Evolutionary conservation across 768 basidiomycete species (phyloP).

Genomic region (Termitomyces sp.): DNA sequence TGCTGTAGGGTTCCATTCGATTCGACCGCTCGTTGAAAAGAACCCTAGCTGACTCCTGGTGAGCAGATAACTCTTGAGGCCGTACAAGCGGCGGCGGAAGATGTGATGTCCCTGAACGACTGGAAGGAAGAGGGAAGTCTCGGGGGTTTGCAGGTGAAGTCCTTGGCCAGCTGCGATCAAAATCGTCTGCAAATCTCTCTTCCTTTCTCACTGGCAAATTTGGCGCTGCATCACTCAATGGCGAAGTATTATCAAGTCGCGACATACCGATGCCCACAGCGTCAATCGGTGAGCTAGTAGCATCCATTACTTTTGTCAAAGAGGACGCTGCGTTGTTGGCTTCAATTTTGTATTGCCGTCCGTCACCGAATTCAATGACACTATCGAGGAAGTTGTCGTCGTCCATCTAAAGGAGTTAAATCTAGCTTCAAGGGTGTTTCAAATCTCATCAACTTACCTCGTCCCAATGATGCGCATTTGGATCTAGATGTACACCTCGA

Average conservation of each 20-base stretch:
- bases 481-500: conserved; percentile 88
- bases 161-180: conserved; percentile 95
- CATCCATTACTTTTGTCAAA: conserved; percentile 12
- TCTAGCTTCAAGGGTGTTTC: neutral
- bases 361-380: conserved; percentile 95
- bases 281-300: conserved; percentile 19
- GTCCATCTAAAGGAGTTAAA: conserved; percentile 57
- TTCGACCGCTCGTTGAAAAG: conserved; percentile 97
- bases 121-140: conserved; percentile 30
- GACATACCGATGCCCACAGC: conserved; percentile 13
- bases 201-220: conserved; percentile 67
- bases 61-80: conserved; percentile 37
- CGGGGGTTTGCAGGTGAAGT: conserved; percentile 39
- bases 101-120: conserved; percentile 17
- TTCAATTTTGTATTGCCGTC: conserved; percentile 84
- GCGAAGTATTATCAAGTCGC: conserved; percentile 16
- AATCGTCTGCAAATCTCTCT: conserved; percentile 90
- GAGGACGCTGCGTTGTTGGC: conserved; percentile 31
- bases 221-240: conserved; percentile 18
- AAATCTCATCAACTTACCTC: conserved; percentile 56
- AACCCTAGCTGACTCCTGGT: conserved; percentile 59
- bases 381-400: conserved; percentile 86
- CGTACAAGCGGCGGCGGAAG: conserved; percentile 28
- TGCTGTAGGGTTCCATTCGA: conserved; percentile 77
- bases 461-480: conserved; percentile 96